Evolutionary conservation across 2,329 filamentous ascomycete species (phyloP).

Genomic region (Fusarium verticillioides): DNA sequence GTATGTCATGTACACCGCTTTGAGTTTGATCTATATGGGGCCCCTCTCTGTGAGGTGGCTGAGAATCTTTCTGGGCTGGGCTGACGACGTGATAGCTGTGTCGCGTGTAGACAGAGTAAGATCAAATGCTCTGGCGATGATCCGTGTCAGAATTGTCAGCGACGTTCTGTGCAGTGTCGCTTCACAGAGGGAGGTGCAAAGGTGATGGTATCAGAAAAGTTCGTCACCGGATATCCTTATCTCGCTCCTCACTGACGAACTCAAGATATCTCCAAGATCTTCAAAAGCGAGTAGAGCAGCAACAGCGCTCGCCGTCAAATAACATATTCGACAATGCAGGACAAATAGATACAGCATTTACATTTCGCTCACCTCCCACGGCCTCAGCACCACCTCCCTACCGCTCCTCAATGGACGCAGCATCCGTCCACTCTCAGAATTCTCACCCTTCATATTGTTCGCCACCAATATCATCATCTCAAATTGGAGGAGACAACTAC

Average conservation of each 20-base stretch:
- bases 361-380: slow-evolving; percentile 23
- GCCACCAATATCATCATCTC: slow-evolving; percentile 14
- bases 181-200: slow-evolving; percentile 47
- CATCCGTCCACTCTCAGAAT: slow-evolving; percentile 3
- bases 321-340: background rate
- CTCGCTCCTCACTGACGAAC: background rate
- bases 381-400: slow-evolving; percentile 30
- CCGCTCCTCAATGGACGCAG: slow-evolving; percentile 19
- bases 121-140: slow-evolving; percentile 51
- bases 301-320: slow-evolving; percentile 18
- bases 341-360: background rate
- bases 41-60: background rate
- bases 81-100: slow-evolving; percentile 39
- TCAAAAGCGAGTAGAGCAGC: slow-evolving; percentile 36
- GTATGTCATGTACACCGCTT: slow-evolving; percentile 20
- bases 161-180: slow-evolving; percentile 46
- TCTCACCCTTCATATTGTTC: slow-evolving; percentile 24
- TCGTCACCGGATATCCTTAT: background rate
- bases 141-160: slow-evolving; percentile 48
- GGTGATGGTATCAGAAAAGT: slow-evolving; percentile 50
- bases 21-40: background rate
- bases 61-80: background rate
- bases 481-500: background rate
- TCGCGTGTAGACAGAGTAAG: slow-evolving; percentile 49
- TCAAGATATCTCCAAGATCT: slow-evolving; percentile 42